Evolutionary conservation across 331 rosid genomes (phyloP).

Genomic region (Acacia concinna): DNA sequence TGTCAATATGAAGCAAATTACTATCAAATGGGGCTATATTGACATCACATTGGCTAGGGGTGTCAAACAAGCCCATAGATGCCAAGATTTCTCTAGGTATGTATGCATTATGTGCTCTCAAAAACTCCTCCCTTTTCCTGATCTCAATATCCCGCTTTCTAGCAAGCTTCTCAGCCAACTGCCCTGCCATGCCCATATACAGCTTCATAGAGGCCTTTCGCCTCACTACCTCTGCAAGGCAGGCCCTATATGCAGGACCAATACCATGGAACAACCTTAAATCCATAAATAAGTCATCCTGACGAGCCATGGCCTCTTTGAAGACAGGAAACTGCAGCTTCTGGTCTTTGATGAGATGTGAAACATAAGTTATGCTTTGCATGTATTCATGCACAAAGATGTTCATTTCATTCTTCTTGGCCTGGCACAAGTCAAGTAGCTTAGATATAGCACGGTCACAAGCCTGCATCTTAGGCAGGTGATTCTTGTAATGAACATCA

Average conservation of each 20-base stretch:
- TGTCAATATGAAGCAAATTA: slow-evolving; percentile 81
- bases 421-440: slow-evolving; percentile 75
- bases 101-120: slow-evolving; percentile 57
- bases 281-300: slow-evolving; percentile 76
- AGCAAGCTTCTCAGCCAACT: slow-evolving; percentile 92
- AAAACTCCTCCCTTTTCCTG: slow-evolving; percentile 76
- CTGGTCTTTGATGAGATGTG: slow-evolving; percentile 82
- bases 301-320: slow-evolving; percentile 93
- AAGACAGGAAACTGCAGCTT: slow-evolving; percentile 96
- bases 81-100: slow-evolving; percentile 81
- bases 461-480: slow-evolving; percentile 85
- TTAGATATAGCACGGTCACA: slow-evolving; percentile 74
- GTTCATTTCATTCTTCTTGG: slow-evolving; percentile 86
- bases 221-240: slow-evolving; percentile 95
- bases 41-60: slow-evolving; percentile 92
- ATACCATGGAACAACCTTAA: slow-evolving; percentile 78
- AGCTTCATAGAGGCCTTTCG: slow-evolving; percentile 93
- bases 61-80: slow-evolving; percentile 86
- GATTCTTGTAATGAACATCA: slow-evolving; percentile 87
- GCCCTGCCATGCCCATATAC: slow-evolving; percentile 99
- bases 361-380: slow-evolving; percentile 73
- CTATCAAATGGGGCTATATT: slow-evolving; percentile 88
- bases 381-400: slow-evolving; percentile 69
- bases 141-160: slow-evolving; percentile 80
- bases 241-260: slow-evolving; percentile 91